Base-by-base conservation (phyloP, 331 rosid genomes). In the Prunus yedoensis region DNA sequence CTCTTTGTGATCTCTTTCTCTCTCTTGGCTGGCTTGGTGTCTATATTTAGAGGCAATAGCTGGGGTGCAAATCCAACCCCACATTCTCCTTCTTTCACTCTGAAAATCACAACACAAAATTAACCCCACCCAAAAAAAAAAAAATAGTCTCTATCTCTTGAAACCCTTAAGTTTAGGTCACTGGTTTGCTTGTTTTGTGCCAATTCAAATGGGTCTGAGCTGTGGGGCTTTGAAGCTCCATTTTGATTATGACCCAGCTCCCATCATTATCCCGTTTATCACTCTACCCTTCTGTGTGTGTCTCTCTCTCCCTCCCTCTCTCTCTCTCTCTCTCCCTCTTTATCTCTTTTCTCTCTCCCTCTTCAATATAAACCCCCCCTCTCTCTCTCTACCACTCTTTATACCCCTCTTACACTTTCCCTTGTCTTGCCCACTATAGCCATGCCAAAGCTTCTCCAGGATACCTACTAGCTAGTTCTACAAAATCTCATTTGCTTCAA, bases 11-110 rank as follows among this genome's bases (percentile, higher is more conserved):
- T 35, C 41, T 38, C 43, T 63, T 47, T 77, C 59, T 66, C 77
- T 67, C 76, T 77, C 75, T 78, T 5, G 64, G 41, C 32, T 28
- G 66, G 66, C 5, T 68, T 83, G 32, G 41, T 69, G 79, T 87
- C 92, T 89, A 91, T 91, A 91, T 88, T 91, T 87, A 93, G 94
- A 73, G 89, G 82, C 75, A 68, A 79, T 11, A 10, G 73, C 69
- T 71, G 84, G 84, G 87, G 91, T 90, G 90, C 88, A 91, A 80
- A 78, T 81, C 78, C 80, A 88, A 83, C 94, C 90, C 90, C 88
- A 81, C 85, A 82, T 75, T 45, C 41, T 59, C 84, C 84, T 77
- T 21, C 78, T 84, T 81, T 83, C 88, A 79, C 90, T 89, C 90
- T 32, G 74, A 70, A 85, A 77, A 82, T 84, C 85, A 70, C 81